Evolutionary conservation across 192 early-diverging fungal genomes (phyloP).

Genomic region (Backusella circina): DNA sequence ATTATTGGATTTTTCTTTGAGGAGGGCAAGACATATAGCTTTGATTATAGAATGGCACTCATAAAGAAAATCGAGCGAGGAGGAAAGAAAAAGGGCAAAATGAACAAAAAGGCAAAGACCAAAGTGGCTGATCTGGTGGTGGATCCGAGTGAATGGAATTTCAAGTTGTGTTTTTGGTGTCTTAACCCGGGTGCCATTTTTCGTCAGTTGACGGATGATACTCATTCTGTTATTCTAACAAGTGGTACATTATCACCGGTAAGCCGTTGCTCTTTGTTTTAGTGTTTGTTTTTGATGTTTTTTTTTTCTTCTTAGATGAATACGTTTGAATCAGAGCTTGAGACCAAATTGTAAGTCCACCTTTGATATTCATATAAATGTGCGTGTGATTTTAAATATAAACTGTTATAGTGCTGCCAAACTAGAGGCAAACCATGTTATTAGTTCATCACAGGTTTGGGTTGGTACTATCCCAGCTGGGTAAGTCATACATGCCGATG

Average conservation of each 20-base stretch:
- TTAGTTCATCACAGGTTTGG: constrained; percentile 53
- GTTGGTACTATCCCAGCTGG: constrained; percentile 52
- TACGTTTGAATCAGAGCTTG: constrained; percentile 56
- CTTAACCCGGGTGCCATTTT: constrained; percentile 44
- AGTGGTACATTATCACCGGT: constrained; percentile 67
- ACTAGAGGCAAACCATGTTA: constrained; percentile 67
- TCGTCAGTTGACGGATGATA: constrained; percentile 33
- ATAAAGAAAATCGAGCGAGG: constrained; percentile 17
- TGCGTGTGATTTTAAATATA: no score
- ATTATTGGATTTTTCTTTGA: constrained; percentile 26
- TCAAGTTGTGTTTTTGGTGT: constrained; percentile 28
- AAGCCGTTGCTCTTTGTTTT: constrained; percentile 26
- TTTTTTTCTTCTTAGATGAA: constrained; percentile 26
- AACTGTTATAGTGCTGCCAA: constrained; percentile 35
- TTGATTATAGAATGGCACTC: constrained; percentile 32
- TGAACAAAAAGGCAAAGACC: neutral
- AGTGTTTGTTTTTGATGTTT: neutral
- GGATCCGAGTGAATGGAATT: constrained; percentile 11
- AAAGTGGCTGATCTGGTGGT: neutral
- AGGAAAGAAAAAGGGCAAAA: neutral
- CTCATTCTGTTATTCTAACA: constrained; percentile 54
- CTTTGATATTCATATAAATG: neutral
- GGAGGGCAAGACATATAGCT: neutral
- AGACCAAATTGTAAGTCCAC: constrained; percentile 41
- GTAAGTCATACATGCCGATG: constrained; percentile 6